Conservation (phyloP, 2,329 filamentous ascomycete species). For the Fusarium nelsonii region DNA sequence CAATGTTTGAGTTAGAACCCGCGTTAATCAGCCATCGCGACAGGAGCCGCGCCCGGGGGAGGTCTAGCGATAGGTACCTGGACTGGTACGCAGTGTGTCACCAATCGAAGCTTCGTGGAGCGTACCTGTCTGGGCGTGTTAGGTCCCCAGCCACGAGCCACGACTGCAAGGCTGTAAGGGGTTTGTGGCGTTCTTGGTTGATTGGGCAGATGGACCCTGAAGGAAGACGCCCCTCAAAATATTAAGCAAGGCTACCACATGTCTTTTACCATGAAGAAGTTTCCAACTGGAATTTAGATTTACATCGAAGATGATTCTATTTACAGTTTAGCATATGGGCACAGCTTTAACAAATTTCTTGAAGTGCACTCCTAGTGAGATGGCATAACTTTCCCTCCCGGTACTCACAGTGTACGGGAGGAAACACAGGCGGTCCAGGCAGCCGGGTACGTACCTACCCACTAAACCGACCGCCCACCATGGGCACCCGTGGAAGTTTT, state of each 20-base stretch:
- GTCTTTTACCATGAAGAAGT: not conserved
- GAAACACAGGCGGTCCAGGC: constrained; percentile 19
- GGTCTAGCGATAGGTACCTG: constrained; percentile 20
- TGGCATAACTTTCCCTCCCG: too few species aligned
- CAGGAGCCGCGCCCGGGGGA: constrained; percentile 23
- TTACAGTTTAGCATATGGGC: too few species aligned
- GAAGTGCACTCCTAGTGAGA: too few species aligned
- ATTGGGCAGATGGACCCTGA: constrained; percentile 24
- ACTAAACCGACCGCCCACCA: constrained; percentile 44
- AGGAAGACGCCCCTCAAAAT: constrained; percentile 25
- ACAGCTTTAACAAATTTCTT: too few species aligned
- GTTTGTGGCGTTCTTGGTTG: constrained; percentile 21
- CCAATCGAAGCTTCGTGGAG: constrained; percentile 14
- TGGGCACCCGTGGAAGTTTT: constrained; percentile 47
- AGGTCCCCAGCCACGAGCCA: constrained; percentile 21
- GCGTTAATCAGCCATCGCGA: constrained; percentile 37
- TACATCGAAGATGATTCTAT: not conserved
- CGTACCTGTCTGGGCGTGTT: not conserved
- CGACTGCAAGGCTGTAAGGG: constrained; percentile 34
- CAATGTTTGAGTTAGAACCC: constrained; percentile 10
- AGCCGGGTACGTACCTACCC: constrained; percentile 45
- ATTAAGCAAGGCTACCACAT: constrained; percentile 12
- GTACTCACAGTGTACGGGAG: too few species aligned
- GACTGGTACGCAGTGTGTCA: constrained; percentile 22
- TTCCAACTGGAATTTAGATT: not conserved